These are phyloP conservation scores for Ganoderma sp. DNA, from an alignment of 1,284 basidiomycete genomes.

Conservation along the genomic window DNA sequence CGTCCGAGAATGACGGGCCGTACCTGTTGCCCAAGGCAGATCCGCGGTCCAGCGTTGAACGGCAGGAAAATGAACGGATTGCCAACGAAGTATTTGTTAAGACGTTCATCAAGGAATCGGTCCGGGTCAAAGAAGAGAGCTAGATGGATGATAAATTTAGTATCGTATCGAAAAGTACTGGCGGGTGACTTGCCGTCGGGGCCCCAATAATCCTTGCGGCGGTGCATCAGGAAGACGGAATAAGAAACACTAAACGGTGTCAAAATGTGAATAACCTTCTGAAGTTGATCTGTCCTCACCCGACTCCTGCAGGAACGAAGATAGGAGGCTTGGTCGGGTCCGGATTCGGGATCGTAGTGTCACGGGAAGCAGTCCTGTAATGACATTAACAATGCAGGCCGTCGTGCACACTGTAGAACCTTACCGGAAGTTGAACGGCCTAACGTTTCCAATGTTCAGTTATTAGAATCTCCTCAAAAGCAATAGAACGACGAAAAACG, in stretches of 20 bases:
- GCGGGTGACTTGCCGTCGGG: slow-evolving; percentile 30
- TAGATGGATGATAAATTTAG: slow-evolving; percentile 29
- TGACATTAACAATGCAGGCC: background rate
- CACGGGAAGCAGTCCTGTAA: slow-evolving; percentile 29
- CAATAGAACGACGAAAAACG: background rate
- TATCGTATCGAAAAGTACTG: background rate
- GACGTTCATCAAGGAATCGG: slow-evolving; percentile 59
- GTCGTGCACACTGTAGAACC: background rate
- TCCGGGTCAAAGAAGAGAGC: slow-evolving; percentile 63
- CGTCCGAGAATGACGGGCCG: background rate
- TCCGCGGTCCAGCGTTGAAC: slow-evolving; percentile 63
- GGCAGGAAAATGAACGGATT: slow-evolving; percentile 68
- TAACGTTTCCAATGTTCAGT: slow-evolving; percentile 10
- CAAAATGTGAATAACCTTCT: background rate
- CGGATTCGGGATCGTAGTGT: slow-evolving; percentile 31
- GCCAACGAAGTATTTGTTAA: slow-evolving; percentile 54
- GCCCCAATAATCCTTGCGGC: slow-evolving; percentile 41
- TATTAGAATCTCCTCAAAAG: background rate
- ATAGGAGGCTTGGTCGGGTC: slow-evolving; percentile 34
- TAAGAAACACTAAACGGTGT: slow-evolving; percentile 29
- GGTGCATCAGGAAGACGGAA: slow-evolving; percentile 40
- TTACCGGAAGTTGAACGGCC: slow-evolving; percentile 38
- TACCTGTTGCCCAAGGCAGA: slow-evolving; percentile 66
- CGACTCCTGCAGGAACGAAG: slow-evolving; percentile 35
- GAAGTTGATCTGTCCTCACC: slow-evolving; percentile 21